Evolutionary conservation across 2,329 filamentous ascomycete genomes (phyloP), one percentile per base, ranked within the genome.

Genomic region (Aspergillus niger): DNA sequence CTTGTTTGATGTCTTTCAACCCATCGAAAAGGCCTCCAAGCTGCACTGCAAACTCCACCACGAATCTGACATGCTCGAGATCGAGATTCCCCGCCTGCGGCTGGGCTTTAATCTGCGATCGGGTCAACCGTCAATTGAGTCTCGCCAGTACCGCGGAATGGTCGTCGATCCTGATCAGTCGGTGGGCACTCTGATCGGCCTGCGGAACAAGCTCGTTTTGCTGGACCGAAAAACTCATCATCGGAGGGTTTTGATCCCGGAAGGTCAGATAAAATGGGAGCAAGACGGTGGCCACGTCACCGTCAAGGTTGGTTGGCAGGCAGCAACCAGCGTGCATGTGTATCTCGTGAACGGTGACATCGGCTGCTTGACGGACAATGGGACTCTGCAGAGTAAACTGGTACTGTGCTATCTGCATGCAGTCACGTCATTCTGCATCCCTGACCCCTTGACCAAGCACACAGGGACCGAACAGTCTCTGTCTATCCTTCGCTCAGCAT

Each of bases 301-400:
- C 0, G 77, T 84, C 0, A 57, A 62, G 0, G 78, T 84, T 8
- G 50, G 58, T 13, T 65, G 44, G 53, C 62, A 67, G 6, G 48
- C 64, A 0, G 62, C 63, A 1, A 61, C 61, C 3, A 66, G 63
- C 7, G 66, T 77, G 5, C 80, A 85, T 49, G 64, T 72, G 0
- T 89, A 84, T 63, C 65, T 70, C 0, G 67, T 89, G 0, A 82
- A 89, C 60, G 49, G 63, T 0, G 70, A 71, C 1, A 77, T 89
- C 0, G 80, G 84, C 0, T 74, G 81, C 2, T 66, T 90, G 0
- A 61, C 77, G 0, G 83, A 84, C 17, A 83, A 81, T 62, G 82
- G 81, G 0, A 82, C 74, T 11, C 50, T 86, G 0, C 76, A 80
- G 10, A 84, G 82, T 68, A 84, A 82, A 55, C 72, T 89, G 0